Conservation (phyloP, 805 yeast genomes). For the Candida qinlingensis region DNA sequence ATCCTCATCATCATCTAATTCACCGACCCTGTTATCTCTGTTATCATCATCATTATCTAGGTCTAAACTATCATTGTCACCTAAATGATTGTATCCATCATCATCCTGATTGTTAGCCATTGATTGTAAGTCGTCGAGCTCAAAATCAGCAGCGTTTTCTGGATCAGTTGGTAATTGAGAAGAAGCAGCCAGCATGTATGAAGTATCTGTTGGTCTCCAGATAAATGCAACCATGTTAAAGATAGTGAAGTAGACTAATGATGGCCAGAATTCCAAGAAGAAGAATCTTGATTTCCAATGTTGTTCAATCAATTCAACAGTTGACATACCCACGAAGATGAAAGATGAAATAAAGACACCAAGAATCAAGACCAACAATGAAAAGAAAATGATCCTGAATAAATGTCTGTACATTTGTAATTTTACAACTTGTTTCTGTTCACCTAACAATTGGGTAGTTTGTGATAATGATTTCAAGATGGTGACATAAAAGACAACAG, state of each 20-base stretch:
- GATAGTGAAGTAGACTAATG: slow-evolving; percentile 77
- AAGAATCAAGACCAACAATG: slow-evolving; percentile 62
- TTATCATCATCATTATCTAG: slow-evolving; percentile 20
- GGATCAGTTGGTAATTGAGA: slow-evolving; percentile 86
- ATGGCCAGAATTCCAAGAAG: slow-evolving; percentile 91
- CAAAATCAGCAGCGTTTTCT: slow-evolving; percentile 61
- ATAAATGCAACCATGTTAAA: slow-evolving; percentile 81
- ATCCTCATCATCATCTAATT: slow-evolving; percentile 5
- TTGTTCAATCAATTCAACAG: slow-evolving; percentile 71
- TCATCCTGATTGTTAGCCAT: slow-evolving; percentile 34
- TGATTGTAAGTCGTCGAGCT: slow-evolving; percentile 49
- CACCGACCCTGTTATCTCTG: slow-evolving; percentile 4
- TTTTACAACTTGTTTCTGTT: slow-evolving; percentile 90
- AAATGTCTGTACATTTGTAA: slow-evolving; percentile 78
- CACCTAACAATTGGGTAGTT: slow-evolving; percentile 67
- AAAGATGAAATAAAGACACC: slow-evolving; percentile 71
- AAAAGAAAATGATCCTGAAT: slow-evolving; percentile 66
- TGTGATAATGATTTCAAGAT: slow-evolving; percentile 67
- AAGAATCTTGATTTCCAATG: slow-evolving; percentile 93
- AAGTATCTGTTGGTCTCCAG: slow-evolving; percentile 97
- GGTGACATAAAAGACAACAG: slow-evolving; percentile 68
- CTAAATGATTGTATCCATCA: slow-evolving; percentile 23
- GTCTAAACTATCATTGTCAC: slow-evolving; percentile 24
- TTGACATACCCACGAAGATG: slow-evolving; percentile 65
- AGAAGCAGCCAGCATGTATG: slow-evolving; percentile 90